These are phyloP conservation scores for Pseudozyma sp. DNA, from an alignment of 1,284 basidiomycete species.

Conservation along the genomic window DNA sequence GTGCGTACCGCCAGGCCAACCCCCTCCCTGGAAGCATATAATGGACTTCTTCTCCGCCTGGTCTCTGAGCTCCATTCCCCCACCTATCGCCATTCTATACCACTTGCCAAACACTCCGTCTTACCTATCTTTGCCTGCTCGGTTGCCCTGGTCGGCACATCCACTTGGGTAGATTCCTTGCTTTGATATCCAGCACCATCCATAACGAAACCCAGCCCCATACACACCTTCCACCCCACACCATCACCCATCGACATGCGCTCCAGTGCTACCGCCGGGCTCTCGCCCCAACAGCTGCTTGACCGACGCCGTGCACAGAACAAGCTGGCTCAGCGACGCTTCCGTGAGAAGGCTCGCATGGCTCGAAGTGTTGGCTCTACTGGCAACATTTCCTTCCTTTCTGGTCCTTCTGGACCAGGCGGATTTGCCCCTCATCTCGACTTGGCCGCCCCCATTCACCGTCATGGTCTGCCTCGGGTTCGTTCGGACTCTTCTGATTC, in stretches of 20 bases:
- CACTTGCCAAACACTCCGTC: not conserved
- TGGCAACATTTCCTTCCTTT: constrained; percentile 6
- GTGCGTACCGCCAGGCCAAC: not conserved
- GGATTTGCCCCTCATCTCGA: constrained; percentile 21
- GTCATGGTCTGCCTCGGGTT: not conserved
- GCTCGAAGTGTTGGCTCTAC: constrained; percentile 13
- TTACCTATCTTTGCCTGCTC: not conserved
- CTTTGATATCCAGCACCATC: not conserved
- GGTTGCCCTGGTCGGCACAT: constrained; percentile 14
- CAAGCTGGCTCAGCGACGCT: constrained; percentile 48
- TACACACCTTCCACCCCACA: not conserved
- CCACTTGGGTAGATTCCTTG: not conserved
- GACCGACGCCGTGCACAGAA: constrained; percentile 53
- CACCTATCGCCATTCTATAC: not conserved
- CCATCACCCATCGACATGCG: constrained; percentile 23
- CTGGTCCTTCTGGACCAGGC: constrained; percentile 6
- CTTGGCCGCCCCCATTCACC: constrained; percentile 7
- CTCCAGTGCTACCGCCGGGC: constrained; percentile 38
- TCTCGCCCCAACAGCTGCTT: constrained; percentile 46
- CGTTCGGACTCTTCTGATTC: constrained; percentile 36
- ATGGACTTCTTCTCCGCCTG: not conserved
- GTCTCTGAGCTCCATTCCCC: not conserved
- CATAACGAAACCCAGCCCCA: not conserved
- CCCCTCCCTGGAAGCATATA: constrained; percentile 1
- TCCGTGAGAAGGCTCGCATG: constrained; percentile 43